These are phyloP conservation scores for Quercus ilex DNA, from an alignment of 306 rosid genomes.

Conservation along the genomic window DNA sequence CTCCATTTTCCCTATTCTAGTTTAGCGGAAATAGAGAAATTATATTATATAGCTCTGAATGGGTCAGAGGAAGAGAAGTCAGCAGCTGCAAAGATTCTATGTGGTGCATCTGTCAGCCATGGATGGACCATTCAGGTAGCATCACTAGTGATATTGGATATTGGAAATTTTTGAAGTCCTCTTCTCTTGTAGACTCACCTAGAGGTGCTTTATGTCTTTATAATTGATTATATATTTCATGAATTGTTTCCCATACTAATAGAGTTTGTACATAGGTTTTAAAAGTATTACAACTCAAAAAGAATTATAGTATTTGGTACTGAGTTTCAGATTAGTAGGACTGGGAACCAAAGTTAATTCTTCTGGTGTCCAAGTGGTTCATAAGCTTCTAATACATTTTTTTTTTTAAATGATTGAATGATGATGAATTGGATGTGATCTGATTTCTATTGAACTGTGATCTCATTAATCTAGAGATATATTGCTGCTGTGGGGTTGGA, in stretches of 20 bases:
- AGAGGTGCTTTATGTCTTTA: conserved; percentile 8
- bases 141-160: conserved; percentile 15
- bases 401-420: no score
- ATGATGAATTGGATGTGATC: no score
- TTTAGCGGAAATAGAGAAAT: conserved; percentile 67
- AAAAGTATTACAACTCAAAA: no score
- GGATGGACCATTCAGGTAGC: conserved; percentile 82
- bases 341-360: no score
- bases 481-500: no score
- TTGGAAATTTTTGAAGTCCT: conserved; percentile 4
- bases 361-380: no score
- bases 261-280: neutral
- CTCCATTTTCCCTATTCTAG: conserved; percentile 40
- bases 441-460: no score
- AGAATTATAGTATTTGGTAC: no score
- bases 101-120: conserved; percentile 70
- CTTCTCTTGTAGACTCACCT: neutral
- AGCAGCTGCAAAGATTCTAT: conserved; percentile 70
- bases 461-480: no score
- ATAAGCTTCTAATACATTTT: no score
- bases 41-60: conserved; percentile 60
- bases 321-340: no score
- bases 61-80: conserved; percentile 67
- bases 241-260: neutral
- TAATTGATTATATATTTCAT: neutral